Percentiles rank a stretch among this genome's conserved stretches.
phyloP scores from a whole-genome alignment of 75 land plant genomes.

The Larix kaempferi region DNA sequence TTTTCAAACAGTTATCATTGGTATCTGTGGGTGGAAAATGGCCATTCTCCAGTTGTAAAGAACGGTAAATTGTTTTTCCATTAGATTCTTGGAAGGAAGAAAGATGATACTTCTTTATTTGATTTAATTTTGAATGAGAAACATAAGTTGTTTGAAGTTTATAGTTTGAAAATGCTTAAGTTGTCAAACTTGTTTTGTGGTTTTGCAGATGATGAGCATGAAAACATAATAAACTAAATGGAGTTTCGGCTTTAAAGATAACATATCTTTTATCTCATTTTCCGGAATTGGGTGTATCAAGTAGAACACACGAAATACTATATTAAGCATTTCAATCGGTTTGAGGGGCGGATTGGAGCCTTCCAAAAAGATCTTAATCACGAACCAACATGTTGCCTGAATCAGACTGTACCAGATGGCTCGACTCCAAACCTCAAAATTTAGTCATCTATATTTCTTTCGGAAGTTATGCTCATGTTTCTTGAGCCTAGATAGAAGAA shows the following conservation, averaged over 20 bases:
- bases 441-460: slow-evolving; percentile 58
- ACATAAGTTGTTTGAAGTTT: too few species aligned
- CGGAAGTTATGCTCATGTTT: slow-evolving; percentile 41
- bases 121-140: too few species aligned
- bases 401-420: slow-evolving; percentile 49
- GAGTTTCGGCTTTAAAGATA: slow-evolving; percentile 21
- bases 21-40: slow-evolving; percentile 21
- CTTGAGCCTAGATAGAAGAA: slow-evolving; percentile 23
- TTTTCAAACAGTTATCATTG: slow-evolving; percentile 30
- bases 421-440: slow-evolving; percentile 20
- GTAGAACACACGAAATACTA: slow-evolving; percentile 22
- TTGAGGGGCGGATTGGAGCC: slow-evolving; percentile 21
- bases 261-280: slow-evolving; percentile 38
- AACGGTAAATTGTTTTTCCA: background rate
- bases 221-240: too few species aligned
- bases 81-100: background rate
- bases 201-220: background rate
- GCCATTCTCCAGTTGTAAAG: slow-evolving; percentile 7
- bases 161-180: too few species aligned
- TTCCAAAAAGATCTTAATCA: too few species aligned
- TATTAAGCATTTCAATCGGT: slow-evolving; percentile 30
- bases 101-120: too few species aligned
- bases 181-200: too few species aligned
- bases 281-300: slow-evolving; percentile 18
- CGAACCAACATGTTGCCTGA: slow-evolving; percentile 34